A percentile compares a stretch with the other conserved stretches of the same genome.
phyloP scores from a whole-genome alignment of 768 basidiomycete species.

The Melanogaster broomeanus region DNA sequence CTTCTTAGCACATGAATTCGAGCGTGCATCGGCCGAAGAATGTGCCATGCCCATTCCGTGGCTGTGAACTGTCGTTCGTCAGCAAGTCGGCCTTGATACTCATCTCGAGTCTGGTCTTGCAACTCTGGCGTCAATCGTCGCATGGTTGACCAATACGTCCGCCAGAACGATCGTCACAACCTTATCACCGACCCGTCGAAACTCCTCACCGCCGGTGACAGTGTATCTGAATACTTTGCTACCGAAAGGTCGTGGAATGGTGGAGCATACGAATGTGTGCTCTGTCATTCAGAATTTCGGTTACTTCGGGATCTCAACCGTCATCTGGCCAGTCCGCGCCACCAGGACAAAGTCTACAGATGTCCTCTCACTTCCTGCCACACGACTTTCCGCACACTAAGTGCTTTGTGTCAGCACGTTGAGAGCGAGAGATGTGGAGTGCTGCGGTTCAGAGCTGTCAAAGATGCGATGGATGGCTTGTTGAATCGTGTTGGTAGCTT shows the following conservation, averaged over 20 bases:
- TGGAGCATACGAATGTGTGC: conserved; percentile 57
- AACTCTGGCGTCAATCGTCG: conserved; percentile 46
- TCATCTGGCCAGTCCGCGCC: conserved; percentile 64
- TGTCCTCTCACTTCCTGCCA: conserved; percentile 54
- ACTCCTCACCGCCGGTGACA: conserved; percentile 40
- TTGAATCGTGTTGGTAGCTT: conserved; percentile 17
- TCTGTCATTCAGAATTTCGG: conserved; percentile 51
- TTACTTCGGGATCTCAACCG: conserved; percentile 51
- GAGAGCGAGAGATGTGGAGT: conserved; percentile 66
- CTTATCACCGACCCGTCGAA: conserved; percentile 58
- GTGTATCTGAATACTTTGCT: conserved; percentile 17
- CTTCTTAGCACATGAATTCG: conserved; percentile 51
- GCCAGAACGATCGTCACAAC: conserved; percentile 43
- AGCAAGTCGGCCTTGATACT: conserved; percentile 55
- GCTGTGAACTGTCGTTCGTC: conserved; percentile 51
- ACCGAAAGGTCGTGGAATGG: conserved; percentile 46
- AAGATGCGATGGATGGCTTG: conserved; percentile 40
- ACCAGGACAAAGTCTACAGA: conserved; percentile 51
- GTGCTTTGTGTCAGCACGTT: conserved; percentile 63
- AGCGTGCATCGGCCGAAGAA: conserved; percentile 43
- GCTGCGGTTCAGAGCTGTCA: conserved; percentile 44
- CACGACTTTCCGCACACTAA: conserved; percentile 49
- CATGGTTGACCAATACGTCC: conserved; percentile 38
- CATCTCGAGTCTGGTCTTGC: conserved; percentile 65
- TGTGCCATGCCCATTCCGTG: conserved; percentile 39